Percentiles rank a stretch among this genome's conserved stretches.
Conservation (phyloP, 164 flowering plant species). For the Euptelea pleiosperma region DNA sequence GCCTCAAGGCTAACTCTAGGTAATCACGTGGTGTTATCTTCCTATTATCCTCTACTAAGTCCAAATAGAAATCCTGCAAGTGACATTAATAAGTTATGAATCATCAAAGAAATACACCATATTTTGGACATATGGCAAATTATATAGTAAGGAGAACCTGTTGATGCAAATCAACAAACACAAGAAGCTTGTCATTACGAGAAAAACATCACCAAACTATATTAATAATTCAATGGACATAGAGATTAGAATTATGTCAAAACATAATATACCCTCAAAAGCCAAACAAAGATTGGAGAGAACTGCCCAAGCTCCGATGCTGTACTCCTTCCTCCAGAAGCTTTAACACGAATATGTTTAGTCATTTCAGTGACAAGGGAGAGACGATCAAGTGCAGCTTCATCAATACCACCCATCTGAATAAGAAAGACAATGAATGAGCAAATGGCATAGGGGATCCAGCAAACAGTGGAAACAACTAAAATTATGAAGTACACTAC, state of each 20-base stretch:
- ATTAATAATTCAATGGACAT: constrained; percentile 2
- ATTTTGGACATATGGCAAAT: neutral
- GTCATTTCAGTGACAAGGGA: constrained; percentile 99
- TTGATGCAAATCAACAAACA: neutral
- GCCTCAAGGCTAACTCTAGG: constrained; percentile 86
- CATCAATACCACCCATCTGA: constrained; percentile 99
- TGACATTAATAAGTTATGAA: constrained; percentile 3
- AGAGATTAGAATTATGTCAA: neutral
- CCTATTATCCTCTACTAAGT: constrained; percentile 77
- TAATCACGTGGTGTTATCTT: constrained; percentile 97
- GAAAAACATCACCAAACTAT: constrained; percentile 1
- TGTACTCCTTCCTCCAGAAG: constrained; percentile 79
- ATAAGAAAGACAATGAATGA: constrained; percentile 2
- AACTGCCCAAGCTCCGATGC: constrained; percentile 95
- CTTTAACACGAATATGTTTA: constrained; percentile 95
- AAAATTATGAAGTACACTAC: too few relatives aligned
- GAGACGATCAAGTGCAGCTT: constrained; percentile 94
- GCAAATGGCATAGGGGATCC: constrained; percentile 1
- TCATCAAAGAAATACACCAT: constrained; percentile 3
- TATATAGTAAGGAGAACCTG: neutral
- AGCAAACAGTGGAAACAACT: neutral
- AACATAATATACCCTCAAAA: constrained; percentile 67
- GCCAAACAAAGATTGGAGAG: constrained; percentile 98
- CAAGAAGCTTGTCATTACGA: neutral
- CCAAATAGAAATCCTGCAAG: constrained; percentile 89